Conservation (phyloP, 2,329 filamentous ascomycete genomes). For the Phoma herbarum region DNA sequence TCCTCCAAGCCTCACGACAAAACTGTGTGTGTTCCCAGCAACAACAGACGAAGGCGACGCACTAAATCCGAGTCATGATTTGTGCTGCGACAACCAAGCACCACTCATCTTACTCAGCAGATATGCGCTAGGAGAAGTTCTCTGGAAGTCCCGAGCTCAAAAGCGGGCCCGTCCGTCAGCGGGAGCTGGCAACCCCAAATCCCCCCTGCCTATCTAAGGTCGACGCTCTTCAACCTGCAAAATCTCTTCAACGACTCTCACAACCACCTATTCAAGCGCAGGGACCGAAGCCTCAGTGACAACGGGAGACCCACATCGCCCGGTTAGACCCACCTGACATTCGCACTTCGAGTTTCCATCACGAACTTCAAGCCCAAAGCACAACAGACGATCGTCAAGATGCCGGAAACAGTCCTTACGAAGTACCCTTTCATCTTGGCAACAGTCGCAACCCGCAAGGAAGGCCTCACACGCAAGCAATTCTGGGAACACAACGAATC, state of each 20-base stretch:
- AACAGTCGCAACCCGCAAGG: constrained; percentile 26
- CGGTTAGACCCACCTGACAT: not conserved
- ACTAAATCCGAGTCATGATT: constrained; percentile 9
- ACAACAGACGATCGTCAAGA: not conserved
- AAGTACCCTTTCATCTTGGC: constrained; percentile 27
- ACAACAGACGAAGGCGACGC: constrained; percentile 5
- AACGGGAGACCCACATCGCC: constrained; percentile 13
- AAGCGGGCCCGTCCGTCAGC: constrained; percentile 18
- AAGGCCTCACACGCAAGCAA: constrained; percentile 24
- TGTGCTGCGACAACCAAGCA: not conserved
- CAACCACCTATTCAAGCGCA: not conserved
- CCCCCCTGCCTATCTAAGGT: constrained; percentile 12
- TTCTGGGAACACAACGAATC: constrained; percentile 28
- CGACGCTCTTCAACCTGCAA: constrained; percentile 2
- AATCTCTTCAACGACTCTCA: constrained; percentile 2
- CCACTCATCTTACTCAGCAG: not conserved
- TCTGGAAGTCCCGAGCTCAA: constrained; percentile 6
- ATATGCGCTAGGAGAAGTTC: constrained; percentile 8
- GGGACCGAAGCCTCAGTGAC: constrained; percentile 8
- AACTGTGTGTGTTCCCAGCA: not conserved
- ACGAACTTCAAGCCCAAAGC: not conserved
- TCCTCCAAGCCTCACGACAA: not conserved
- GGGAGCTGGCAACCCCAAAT: constrained; percentile 1
- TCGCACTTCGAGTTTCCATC: not conserved
- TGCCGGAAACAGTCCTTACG: constrained; percentile 22